These are phyloP conservation scores for Gaultheria prostrata DNA, from an alignment of 148 eudicot genomes.

Conservation along the genomic window DNA sequence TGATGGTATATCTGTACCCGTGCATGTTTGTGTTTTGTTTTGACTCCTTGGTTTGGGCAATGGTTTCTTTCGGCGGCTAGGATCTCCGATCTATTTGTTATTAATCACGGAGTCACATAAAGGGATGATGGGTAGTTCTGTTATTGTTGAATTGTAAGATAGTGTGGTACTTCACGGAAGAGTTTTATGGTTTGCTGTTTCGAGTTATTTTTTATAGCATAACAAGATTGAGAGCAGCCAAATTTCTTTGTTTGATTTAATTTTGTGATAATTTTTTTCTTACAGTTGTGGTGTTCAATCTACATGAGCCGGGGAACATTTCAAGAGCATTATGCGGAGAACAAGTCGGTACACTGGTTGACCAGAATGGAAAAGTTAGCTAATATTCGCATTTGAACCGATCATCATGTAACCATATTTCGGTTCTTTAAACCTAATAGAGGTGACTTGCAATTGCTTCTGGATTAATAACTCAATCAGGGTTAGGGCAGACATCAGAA, in stretches of 20 bases:
- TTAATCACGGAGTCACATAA: background rate
- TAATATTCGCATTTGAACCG: conserved; percentile 21
- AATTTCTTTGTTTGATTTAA: background rate
- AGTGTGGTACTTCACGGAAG: background rate
- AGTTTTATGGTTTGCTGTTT: background rate
- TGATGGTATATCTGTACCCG: background rate
- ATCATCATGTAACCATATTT: background rate
- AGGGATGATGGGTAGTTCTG: background rate
- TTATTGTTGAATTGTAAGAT: background rate
- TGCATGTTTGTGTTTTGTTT: background rate
- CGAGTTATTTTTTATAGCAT: background rate
- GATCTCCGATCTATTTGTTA: background rate
- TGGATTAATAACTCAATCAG: background rate
- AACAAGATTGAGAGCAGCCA: background rate
- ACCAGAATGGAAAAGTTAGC: conserved; percentile 66
- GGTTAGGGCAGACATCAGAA: conserved; percentile 7
- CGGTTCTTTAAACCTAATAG: background rate
- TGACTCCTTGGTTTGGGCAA: background rate
- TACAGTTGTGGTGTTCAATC: conserved; percentile 82
- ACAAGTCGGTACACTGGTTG: conserved; percentile 79
- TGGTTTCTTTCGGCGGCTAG: background rate
- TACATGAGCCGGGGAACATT: conserved; percentile 86
- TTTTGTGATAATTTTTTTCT: background rate
- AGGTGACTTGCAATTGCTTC: conserved; percentile 1
- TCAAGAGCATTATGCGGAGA: conserved; percentile 90